These are phyloP conservation scores for Lactarius hatsudake DNA, from an alignment of 768 basidiomycete genomes.

Conservation along the genomic window DNA sequence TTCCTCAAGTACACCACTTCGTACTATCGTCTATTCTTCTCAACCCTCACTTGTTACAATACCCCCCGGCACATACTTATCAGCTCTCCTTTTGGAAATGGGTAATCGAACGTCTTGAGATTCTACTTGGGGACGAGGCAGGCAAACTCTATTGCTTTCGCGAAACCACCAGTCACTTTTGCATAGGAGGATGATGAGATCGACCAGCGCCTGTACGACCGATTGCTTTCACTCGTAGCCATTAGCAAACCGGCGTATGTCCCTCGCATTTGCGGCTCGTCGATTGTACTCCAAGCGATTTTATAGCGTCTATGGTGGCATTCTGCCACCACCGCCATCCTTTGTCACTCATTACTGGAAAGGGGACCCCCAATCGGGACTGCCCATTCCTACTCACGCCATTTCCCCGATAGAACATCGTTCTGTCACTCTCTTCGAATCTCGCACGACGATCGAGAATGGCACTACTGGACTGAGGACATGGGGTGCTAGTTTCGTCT, in stretches of 20 bases:
- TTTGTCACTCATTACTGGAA: slow-evolving; percentile 69
- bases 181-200: slow-evolving; percentile 54
- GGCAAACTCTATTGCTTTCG: slow-evolving; percentile 28
- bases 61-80: slow-evolving; percentile 62
- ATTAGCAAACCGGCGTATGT: slow-evolving; percentile 34
- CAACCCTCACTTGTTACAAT: slow-evolving; percentile 50
- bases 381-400: background rate
- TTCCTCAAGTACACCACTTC: slow-evolving; percentile 49
- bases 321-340: slow-evolving; percentile 46
- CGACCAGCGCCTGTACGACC: slow-evolving; percentile 61
- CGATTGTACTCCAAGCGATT: slow-evolving; percentile 28
- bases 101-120: slow-evolving; percentile 55
- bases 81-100: slow-evolving; percentile 75
- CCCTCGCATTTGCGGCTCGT: slow-evolving; percentile 28
- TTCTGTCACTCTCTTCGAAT: slow-evolving; percentile 64
- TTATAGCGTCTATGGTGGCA: slow-evolving; percentile 25
- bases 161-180: slow-evolving; percentile 19
- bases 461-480: slow-evolving; percentile 81
- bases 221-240: slow-evolving; percentile 49
- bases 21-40: slow-evolving; percentile 52
- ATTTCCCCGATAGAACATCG: slow-evolving; percentile 33
- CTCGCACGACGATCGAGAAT: slow-evolving; percentile 65
- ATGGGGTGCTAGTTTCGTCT: slow-evolving; percentile 68
- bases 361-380: slow-evolving; percentile 7
- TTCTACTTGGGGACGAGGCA: slow-evolving; percentile 46